Evolutionary conservation across 179 eudicot species (phyloP).

Genomic region (Silene coronaria): DNA sequence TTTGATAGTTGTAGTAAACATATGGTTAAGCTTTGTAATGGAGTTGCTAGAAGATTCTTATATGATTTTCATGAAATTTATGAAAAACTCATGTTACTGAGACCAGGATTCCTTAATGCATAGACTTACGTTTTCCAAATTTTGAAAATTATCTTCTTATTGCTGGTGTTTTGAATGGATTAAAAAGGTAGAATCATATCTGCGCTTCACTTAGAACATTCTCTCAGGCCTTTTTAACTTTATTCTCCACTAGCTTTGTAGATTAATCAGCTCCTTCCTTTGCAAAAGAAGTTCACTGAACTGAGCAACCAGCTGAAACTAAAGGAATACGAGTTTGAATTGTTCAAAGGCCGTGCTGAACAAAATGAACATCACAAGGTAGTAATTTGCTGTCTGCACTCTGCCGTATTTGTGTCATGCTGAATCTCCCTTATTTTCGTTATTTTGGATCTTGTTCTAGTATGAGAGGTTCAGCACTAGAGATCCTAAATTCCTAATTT

Average conservation of each 20-base stretch:
- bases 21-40: background rate
- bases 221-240: background rate
- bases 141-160: background rate
- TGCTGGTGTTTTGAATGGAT: background rate
- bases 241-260: slow-evolving; percentile 25
- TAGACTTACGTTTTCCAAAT: background rate
- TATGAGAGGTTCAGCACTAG: background rate
- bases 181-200: background rate
- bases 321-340: slow-evolving; percentile 77
- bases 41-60: background rate
- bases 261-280: slow-evolving; percentile 75
- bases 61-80: background rate
- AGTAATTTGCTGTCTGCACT: slow-evolving; percentile 9
- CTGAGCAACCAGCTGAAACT: slow-evolving; percentile 71
- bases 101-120: background rate
- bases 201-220: background rate
- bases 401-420: background rate
- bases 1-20: background rate
- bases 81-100: background rate
- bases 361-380: slow-evolving; percentile 99
- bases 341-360: slow-evolving; percentile 71
- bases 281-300: slow-evolving; percentile 65
- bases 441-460: background rate
- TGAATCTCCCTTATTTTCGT: background rate
- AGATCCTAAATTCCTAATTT: slow-evolving; percentile 1